Evolutionary conservation across 2,329 filamentous ascomycete species (phyloP).

Genomic region (Calonectria honghensis): DNA sequence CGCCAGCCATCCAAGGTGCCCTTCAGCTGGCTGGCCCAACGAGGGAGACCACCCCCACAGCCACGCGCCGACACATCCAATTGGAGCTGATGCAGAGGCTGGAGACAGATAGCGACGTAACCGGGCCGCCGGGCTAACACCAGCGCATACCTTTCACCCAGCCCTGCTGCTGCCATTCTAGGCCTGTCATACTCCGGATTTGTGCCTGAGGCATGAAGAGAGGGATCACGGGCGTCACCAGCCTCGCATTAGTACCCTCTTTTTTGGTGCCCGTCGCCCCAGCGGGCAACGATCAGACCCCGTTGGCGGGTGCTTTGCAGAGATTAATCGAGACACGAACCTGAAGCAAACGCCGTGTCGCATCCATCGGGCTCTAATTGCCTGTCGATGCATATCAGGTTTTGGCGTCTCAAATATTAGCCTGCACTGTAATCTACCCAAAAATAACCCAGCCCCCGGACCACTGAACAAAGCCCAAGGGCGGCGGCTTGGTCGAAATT

Average conservation of each 20-base stretch:
- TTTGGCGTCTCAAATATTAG: constrained; percentile 15
- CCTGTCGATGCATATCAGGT: constrained; percentile 21
- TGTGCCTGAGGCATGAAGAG: constrained; percentile 45
- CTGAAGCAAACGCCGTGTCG: constrained; percentile 36
- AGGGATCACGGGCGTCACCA: constrained; percentile 38
- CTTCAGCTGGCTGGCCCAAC: background rate
- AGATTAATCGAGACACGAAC: constrained; percentile 33
- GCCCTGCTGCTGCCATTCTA: constrained; percentile 21
- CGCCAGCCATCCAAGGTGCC: constrained; percentile 24
- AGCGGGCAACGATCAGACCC: constrained; percentile 29
- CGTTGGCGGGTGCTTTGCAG: constrained; percentile 19
- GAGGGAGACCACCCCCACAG: constrained; percentile 11
- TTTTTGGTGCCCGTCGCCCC: constrained; percentile 15
- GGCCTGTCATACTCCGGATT: constrained; percentile 15
- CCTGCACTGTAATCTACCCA: constrained; percentile 29
- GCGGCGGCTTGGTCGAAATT: constrained; percentile 26
- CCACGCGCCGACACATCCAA: constrained; percentile 11
- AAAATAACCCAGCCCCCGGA: constrained; percentile 31
- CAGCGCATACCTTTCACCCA: constrained; percentile 10
- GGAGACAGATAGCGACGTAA: constrained; percentile 21
- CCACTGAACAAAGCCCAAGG: background rate
- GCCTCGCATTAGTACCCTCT: constrained; percentile 35
- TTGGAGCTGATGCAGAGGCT: constrained; percentile 29
- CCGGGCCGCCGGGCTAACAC: constrained; percentile 26
- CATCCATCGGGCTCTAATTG: constrained; percentile 26